Base-by-base conservation (phyloP, 768 basidiomycete species). In the Nidularia sp. region DNA sequence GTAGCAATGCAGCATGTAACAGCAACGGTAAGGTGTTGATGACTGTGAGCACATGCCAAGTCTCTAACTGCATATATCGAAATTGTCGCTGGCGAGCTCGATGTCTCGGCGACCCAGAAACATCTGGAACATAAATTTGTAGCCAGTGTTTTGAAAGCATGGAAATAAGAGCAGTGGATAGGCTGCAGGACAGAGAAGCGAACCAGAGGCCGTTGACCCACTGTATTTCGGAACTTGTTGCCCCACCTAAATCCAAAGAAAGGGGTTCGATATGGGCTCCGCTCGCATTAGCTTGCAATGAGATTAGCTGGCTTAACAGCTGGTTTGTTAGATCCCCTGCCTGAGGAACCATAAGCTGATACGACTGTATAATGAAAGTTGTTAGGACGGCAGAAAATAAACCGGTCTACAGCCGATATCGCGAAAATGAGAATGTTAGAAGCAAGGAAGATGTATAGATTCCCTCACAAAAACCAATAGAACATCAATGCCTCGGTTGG, bases 171-270 rank as follows among this genome's bases (percentile, higher is more conserved):
- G 73, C 73, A 4, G 72, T 69, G 3, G 72, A 71, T 33, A 76
- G 66, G 53, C 72, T 73, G 57, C 66, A 74, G 4, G 71, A 61
- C 25, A 76, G 61, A 12, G 73, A 71, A 10, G 71, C 67, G 55
- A 77, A 76, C 76, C 76, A 77, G 6, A 76, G 64, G 2, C 75
- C 75, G 50, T 76, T 77, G 2, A 76, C 73, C 66, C 70, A 72
- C 29, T 56, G 64, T 15, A 73, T 65, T 34, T 71, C 63, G 9
- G 18, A 32, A 8, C 51, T 39, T 0, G 63, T 57, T 12, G 66
- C 57, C 9, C 22, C 22, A 15, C 9, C 44, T 45, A 29, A 45
- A 29, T 13, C 9, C 9, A 25, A 10, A 15, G 44, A 45, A 15
- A 4, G 9, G 22, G 22, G 22, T 13, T n/a, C 2, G 12, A 13